Conservation (phyloP, 139 green algal species). For the Chlamydomonas applanata region DNA sequence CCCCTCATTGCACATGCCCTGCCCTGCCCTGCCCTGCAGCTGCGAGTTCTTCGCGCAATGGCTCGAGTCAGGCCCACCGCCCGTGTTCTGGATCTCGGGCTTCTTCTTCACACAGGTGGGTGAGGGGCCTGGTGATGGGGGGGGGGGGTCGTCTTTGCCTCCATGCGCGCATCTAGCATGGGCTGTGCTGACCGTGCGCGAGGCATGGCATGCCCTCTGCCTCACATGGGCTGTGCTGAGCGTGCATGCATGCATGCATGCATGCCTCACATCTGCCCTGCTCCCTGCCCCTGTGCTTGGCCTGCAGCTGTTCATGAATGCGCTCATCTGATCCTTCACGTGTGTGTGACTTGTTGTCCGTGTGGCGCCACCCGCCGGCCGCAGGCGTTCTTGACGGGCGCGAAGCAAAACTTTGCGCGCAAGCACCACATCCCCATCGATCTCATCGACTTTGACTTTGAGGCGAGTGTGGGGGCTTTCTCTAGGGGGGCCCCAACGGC, state of each 20-base stretch:
- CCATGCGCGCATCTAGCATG: too few relatives aligned
- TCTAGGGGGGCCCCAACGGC: not conserved
- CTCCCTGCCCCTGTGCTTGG: not conserved
- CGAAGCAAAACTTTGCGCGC: conserved; percentile 81
- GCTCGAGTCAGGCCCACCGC: conserved; percentile 58
- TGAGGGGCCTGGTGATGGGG: too few relatives aligned
- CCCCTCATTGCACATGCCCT: too few relatives aligned
- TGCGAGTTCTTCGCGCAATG: conserved; percentile 61
- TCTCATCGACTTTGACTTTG: conserved; percentile 77
- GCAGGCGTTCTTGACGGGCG: conserved; percentile 78
- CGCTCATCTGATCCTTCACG: too few relatives aligned
- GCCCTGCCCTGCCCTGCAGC: too few relatives aligned
- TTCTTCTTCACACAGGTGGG: conserved; percentile 83
- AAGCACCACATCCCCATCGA: conserved; percentile 68
- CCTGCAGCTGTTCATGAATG: conserved; percentile 10
- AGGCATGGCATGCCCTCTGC: too few relatives aligned
- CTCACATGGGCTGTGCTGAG: too few relatives aligned
- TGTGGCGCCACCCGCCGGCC: not conserved
- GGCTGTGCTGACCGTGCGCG: too few relatives aligned
- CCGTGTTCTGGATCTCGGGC: conserved; percentile 73
- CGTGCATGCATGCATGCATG: too few relatives aligned
- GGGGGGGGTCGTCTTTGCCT: too few relatives aligned
- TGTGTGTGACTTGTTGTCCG: too few relatives aligned
- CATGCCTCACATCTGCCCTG: conserved; percentile 41
- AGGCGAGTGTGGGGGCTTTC: conserved; percentile 19